Conservation (phyloP, 2,329 filamentous ascomycete species). For the Colletotrichum endophyticum region DNA sequence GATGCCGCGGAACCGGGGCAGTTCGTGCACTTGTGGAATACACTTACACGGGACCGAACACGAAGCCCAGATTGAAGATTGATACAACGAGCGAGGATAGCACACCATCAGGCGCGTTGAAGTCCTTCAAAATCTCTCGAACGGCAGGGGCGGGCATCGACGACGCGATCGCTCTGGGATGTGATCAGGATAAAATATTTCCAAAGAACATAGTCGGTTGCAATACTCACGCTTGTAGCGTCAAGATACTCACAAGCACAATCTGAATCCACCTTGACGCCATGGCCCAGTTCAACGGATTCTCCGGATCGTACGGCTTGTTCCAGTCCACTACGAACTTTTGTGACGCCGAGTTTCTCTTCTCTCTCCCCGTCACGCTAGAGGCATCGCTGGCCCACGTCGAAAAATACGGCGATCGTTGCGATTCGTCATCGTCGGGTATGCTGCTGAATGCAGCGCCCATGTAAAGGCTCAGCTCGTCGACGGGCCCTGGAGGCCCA, state of each 20-base stretch:
- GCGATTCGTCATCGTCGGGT: background rate
- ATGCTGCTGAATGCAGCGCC: conserved; percentile 14
- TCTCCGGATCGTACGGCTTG: background rate
- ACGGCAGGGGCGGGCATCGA: background rate
- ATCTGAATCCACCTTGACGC: conserved; percentile 2
- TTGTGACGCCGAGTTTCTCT: background rate
- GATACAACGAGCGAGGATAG: conserved; percentile 50
- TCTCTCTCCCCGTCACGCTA: background rate
- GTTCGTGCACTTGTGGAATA: conserved; percentile 15
- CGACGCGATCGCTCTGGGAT: background rate
- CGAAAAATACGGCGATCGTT: background rate
- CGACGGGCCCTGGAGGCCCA: conserved; percentile 7
- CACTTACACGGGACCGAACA: conserved; percentile 41
- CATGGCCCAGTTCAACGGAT: background rate
- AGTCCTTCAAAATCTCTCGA: background rate
- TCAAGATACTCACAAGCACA: conserved; percentile 5
- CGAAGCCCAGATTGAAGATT: conserved; percentile 52
- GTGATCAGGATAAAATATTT: background rate
- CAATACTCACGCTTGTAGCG: conserved; percentile 2
- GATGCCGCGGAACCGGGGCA: background rate
- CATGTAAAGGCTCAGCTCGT: conserved; percentile 14
- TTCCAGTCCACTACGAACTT: background rate
- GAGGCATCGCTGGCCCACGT: background rate
- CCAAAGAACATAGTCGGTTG: background rate
- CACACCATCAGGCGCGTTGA: background rate